A percentile compares a stretch with the other conserved stretches of the same genome.
These are phyloP conservation scores for Apiospora malaysiana DNA, from an alignment of 2,329 filamentous ascomycete species.

Conservation along the genomic window DNA sequence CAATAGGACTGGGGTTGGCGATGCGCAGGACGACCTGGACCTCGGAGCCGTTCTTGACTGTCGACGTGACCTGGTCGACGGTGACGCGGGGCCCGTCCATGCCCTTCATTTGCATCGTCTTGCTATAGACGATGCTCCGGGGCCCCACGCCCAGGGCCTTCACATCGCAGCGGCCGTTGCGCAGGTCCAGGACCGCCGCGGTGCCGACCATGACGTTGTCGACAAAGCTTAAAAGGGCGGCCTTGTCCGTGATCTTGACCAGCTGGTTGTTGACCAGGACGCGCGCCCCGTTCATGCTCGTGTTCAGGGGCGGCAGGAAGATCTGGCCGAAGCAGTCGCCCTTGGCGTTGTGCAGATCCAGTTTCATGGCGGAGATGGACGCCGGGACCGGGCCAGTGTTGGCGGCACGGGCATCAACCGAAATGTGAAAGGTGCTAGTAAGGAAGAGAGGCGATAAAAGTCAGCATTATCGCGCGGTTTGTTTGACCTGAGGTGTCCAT, in stretches of 20 bases:
- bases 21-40: conserved; percentile 27
- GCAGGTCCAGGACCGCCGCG: conserved; percentile 28
- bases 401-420: conserved; percentile 32
- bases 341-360: conserved; percentile 29
- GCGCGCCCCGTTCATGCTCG: conserved; percentile 28
- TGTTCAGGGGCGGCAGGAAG: conserved; percentile 31
- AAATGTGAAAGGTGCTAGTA: conserved; percentile 33
- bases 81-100: conserved; percentile 31
- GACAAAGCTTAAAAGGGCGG: conserved; percentile 33
- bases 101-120: conserved; percentile 30
- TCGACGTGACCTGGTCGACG: conserved; percentile 23
- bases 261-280: conserved; percentile 31
- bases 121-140: conserved; percentile 31
- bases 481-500: not conserved
- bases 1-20: conserved; percentile 34
- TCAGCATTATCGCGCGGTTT: not conserved
- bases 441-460: not conserved
- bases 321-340: conserved; percentile 33
- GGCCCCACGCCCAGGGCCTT: conserved; percentile 31
- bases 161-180: conserved; percentile 32
- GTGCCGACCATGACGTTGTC: conserved; percentile 27
- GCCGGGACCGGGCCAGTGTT: conserved; percentile 32
- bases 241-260: conserved; percentile 31
- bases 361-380: conserved; percentile 27
- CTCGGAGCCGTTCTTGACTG: conserved; percentile 1